A percentile compares a stretch with the other conserved stretches of the same genome.
Evolutionary conservation across 768 basidiomycete species (phyloP).

Genomic region (Austroboletus festivus): DNA sequence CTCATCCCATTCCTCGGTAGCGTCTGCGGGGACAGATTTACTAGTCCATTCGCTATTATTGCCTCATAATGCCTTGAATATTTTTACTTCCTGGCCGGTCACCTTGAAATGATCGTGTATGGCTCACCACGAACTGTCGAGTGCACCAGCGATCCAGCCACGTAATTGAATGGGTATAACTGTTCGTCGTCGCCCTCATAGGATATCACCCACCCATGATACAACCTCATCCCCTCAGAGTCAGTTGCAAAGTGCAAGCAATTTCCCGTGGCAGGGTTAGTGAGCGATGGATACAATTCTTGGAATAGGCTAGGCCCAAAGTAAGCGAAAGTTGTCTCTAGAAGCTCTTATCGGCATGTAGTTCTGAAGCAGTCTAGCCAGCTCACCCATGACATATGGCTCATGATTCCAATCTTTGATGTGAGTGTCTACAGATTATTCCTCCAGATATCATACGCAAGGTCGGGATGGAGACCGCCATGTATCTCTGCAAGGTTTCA

Average conservation of each 20-base stretch:
- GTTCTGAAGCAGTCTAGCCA: neutral
- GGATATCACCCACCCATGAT: conserved; percentile 11
- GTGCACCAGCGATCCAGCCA: conserved; percentile 40
- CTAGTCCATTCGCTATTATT: conserved; percentile 31
- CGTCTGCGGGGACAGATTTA: too few species aligned
- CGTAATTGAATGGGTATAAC: neutral
- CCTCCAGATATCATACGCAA: conserved; percentile 9
- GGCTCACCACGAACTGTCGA: conserved; percentile 37
- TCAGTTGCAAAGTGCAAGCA: conserved; percentile 18
- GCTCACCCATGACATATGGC: conserved; percentile 34
- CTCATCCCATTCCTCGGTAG: too few species aligned
- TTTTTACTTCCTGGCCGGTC: conserved; percentile 7
- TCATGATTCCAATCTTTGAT: conserved; percentile 36
- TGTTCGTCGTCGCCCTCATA: conserved; percentile 16
- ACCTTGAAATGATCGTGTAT: conserved; percentile 27
- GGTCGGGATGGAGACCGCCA: conserved; percentile 1
- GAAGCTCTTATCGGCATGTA: neutral
- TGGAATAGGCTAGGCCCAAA: conserved; percentile 41
- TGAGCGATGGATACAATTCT: conserved; percentile 32
- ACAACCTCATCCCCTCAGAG: conserved; percentile 12
- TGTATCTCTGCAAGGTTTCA: conserved; percentile 23
- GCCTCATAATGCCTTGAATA: conserved; percentile 32
- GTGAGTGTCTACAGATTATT: conserved; percentile 21
- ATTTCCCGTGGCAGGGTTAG: conserved; percentile 24
- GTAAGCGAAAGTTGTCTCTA: conserved; percentile 40